A percentile compares a stretch with the other conserved stretches of the same genome.
These are phyloP conservation scores for Pleurotus cornucopiae DNA, from an alignment of 768 basidiomycete genomes.

Conservation along the genomic window DNA sequence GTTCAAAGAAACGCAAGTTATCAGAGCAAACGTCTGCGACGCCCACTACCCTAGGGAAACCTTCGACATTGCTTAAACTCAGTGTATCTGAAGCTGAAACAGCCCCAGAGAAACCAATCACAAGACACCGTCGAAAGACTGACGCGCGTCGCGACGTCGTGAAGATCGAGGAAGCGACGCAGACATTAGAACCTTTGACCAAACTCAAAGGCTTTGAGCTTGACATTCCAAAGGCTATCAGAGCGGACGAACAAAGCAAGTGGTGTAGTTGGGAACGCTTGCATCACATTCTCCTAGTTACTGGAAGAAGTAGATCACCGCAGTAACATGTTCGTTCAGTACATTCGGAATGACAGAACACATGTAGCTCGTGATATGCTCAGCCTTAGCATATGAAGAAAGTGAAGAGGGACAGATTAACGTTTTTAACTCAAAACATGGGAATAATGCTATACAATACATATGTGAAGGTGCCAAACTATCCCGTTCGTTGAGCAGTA, in stretches of 20 bases:
- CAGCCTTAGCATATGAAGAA: too few species aligned
- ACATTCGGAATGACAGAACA: too few species aligned
- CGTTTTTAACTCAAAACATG: slow-evolving; percentile 8
- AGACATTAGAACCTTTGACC: background rate
- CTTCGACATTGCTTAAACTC: too few species aligned
- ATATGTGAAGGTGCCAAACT: slow-evolving; percentile 9
- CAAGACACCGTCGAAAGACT: too few species aligned
- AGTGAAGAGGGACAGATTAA: too few species aligned
- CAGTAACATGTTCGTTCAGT: background rate
- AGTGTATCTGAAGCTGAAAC: too few species aligned
- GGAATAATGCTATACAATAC: slow-evolving; percentile 11
- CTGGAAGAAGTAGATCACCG: background rate
- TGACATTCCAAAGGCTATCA: background rate
- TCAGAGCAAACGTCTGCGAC: too few species aligned
- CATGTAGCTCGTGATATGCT: too few species aligned
- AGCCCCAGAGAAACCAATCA: too few species aligned
- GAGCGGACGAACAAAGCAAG: background rate
- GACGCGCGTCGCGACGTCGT: background rate
- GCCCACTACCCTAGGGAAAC: too few species aligned
- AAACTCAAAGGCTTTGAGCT: background rate
- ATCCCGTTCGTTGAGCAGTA: slow-evolving; percentile 41
- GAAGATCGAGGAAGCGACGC: background rate
- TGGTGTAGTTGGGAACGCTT: slow-evolving; percentile 1
- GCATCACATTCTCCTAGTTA: background rate
- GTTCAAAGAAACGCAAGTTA: too few species aligned